phyloP scores from a whole-genome alignment of 2,329 filamentous ascomycete species.

The Byssochlamys sp. region DNA sequence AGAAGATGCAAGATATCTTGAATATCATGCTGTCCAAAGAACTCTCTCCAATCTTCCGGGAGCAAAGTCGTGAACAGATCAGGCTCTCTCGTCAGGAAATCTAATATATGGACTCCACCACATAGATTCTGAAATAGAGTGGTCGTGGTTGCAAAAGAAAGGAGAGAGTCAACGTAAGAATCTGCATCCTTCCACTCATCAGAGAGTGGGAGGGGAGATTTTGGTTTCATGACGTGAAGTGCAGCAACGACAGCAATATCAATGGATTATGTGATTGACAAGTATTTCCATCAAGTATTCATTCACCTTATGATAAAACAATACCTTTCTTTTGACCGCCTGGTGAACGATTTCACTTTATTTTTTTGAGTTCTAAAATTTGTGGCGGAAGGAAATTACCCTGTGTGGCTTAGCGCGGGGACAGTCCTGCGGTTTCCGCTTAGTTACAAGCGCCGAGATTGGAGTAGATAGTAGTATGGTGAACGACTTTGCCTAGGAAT shows the following conservation, averaged over 20 bases:
- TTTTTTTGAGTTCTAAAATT: background rate
- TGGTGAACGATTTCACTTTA: background rate
- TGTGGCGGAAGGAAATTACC: background rate
- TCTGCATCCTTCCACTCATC: constrained; percentile 62
- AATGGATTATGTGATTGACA: background rate
- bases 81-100: constrained; percentile 82
- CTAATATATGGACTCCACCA: constrained; percentile 90
- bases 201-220: constrained; percentile 55
- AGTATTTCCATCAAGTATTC: background rate
- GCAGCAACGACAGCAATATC: background rate
- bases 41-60: constrained; percentile 70
- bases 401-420: background rate
- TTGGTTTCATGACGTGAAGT: constrained; percentile 35
- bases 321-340: background rate
- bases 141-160: constrained; percentile 65
- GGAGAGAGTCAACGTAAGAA: constrained; percentile 66
- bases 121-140: constrained; percentile 78
- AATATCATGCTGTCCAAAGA: constrained; percentile 61
- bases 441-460: background rate
- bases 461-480: background rate
- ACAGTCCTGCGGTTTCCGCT: background rate
- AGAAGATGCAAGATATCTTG: constrained; percentile 72
- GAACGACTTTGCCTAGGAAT: no score
- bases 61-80: constrained; percentile 71
- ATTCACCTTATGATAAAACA: background rate